A percentile compares a stretch with the other conserved stretches of the same genome.
These are phyloP conservation scores for Auxenochlorella pyrenoidosa DNA, from an alignment of 139 green algal genomes.

Conservation along the genomic window DNA sequence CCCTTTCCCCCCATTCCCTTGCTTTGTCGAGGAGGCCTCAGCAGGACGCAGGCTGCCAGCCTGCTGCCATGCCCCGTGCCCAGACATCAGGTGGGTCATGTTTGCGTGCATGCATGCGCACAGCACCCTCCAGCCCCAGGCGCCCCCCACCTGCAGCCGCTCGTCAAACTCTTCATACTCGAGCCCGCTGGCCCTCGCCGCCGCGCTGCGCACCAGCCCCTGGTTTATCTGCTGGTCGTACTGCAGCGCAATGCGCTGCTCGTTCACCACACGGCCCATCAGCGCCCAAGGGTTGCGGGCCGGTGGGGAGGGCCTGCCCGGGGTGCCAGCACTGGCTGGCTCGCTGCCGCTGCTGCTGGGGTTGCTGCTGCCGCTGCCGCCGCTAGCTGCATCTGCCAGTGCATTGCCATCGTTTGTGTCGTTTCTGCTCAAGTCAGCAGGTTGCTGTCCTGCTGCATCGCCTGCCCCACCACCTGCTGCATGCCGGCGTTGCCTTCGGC, in stretches of 20 bases:
- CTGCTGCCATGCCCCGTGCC: no score
- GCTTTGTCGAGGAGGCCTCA: no score
- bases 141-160: conserved; percentile 8
- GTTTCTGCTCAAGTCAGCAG: background rate
- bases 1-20: no score
- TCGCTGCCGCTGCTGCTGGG: background rate
- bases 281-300: conserved; percentile 23
- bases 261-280: conserved; percentile 31
- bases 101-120: no score
- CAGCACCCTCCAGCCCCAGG: no score
- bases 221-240: conserved; percentile 22
- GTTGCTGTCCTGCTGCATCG: no score
- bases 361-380: background rate
- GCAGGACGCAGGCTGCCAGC: no score
- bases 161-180: conserved; percentile 16
- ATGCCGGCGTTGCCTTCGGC: background rate
- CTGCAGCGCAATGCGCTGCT: conserved; percentile 7
- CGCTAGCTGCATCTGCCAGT: background rate
- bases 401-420: background rate
- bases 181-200: conserved; percentile 1
- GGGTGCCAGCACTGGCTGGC: background rate
- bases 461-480: background rate
- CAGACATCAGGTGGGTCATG: no score
- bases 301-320: background rate
- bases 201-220: conserved; percentile 29